Evolutionary conservation across 441 rosid species (phyloP).

Genomic region (Gossypium trilobum): DNA sequence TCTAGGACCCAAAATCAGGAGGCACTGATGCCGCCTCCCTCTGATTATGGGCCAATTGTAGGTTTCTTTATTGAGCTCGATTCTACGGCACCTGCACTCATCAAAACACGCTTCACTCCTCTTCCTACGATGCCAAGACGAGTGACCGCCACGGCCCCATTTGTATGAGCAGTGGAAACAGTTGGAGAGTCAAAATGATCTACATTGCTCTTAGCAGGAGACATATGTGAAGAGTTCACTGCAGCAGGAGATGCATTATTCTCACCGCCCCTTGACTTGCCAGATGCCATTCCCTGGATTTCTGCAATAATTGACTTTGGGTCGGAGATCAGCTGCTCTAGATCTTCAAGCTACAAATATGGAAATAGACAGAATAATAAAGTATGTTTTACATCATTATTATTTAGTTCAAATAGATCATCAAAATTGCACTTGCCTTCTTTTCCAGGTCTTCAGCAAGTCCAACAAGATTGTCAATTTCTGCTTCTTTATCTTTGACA

Average conservation of each 20-base stretch:
- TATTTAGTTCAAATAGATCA: not conserved
- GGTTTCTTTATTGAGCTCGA: slow-evolving; percentile 56
- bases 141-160: slow-evolving; percentile 52
- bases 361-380: slow-evolving; percentile 10
- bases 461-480: slow-evolving; percentile 52
- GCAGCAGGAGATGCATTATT: slow-evolving; percentile 32
- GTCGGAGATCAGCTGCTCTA: slow-evolving; percentile 53
- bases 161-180: slow-evolving; percentile 65
- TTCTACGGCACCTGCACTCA: slow-evolving; percentile 33
- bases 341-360: slow-evolving; percentile 78
- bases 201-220: slow-evolving; percentile 31
- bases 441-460: slow-evolving; percentile 73
- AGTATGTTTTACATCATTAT: not conserved
- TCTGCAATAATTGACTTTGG: slow-evolving; percentile 65
- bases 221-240: slow-evolving; percentile 56
- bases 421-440: slow-evolving; percentile 43
- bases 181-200: slow-evolving; percentile 50
- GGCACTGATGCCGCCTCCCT: slow-evolving; percentile 36
- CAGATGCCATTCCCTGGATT: slow-evolving; percentile 54
- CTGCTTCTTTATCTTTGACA: slow-evolving; percentile 56
- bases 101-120: slow-evolving; percentile 78
- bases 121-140: slow-evolving; percentile 84
- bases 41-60: slow-evolving; percentile 30
- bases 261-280: slow-evolving; percentile 35
- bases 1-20: slow-evolving; percentile 19